Evolutionary conservation across 805 yeast species (phyloP), one percentile per base, ranked within the genome.

Genomic region (Cyberlindnera petersonii): DNA sequence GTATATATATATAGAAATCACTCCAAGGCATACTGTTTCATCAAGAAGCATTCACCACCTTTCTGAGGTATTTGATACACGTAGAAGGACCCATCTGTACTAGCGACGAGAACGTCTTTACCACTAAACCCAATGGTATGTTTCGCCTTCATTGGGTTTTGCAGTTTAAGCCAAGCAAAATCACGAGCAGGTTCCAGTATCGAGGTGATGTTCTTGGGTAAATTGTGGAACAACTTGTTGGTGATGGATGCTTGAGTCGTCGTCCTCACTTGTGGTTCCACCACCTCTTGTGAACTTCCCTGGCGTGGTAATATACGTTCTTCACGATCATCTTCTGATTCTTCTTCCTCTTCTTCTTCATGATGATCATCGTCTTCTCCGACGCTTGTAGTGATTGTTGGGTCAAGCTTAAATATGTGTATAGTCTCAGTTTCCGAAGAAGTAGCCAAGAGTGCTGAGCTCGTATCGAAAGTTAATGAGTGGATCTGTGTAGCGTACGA

Each of bases 131-230:
- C 57, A 9, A 50, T 35, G 2, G 45, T 24, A 9, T 36, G 34
- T 14, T 19, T 33, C 15, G 22, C 21, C 16, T 33, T 20, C 13
- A 27, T 26, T 4, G 61, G 56, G 23, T 31, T 31, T 22, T 7
- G 19, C 14, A 78, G 60, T 47, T 71, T 77, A 31, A 78, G 63
- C 22, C 69, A 75, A 4, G 85, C 84, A 64, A 75, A 79, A 44
- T 79, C 82, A 36, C 86, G 56, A 15, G 79, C 74, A 3, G 86
- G 86, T 48, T 79, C 84, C 30, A 79, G 53, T 6, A 79, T 77
- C 2, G 82, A 74, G 10, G 79, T 49, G 31, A 59, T 39, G 31
- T 56, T 55, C 26, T 49, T 52, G 1, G 62, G 59, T 15, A 55
- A 41, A 21, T 53, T 55, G 41, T 48, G 45, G 16, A 54, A 35